Percentiles rank a stretch among this genome's conserved stretches.
Conservation (phyloP, 257 asterid genomes). For the Plantago major region DNA sequence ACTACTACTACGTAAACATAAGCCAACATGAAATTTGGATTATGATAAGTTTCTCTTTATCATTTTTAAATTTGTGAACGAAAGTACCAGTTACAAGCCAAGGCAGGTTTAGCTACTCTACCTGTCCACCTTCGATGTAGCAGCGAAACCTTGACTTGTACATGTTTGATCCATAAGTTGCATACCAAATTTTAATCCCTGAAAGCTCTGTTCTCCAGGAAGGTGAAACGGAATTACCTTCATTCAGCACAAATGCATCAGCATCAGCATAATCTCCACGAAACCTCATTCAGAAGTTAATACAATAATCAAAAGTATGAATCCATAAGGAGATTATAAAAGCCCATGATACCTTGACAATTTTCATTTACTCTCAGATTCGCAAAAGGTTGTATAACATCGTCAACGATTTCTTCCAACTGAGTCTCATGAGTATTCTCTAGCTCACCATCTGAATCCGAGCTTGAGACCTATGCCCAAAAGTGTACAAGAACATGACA, state of each 20-base stretch:
- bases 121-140: slow-evolving; percentile 95
- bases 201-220: slow-evolving; percentile 75
- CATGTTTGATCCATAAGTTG: slow-evolving; percentile 87
- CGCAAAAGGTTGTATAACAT: slow-evolving; percentile 48
- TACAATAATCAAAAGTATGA: slow-evolving; percentile 15
- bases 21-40: slow-evolving; percentile 6
- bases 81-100: slow-evolving; percentile 6
- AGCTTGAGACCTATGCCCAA: slow-evolving; percentile 44
- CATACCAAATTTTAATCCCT: slow-evolving; percentile 71
- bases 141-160: slow-evolving; percentile 57
- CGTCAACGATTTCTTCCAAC: slow-evolving; percentile 40
- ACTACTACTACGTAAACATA: not conserved
- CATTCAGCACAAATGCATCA: slow-evolving; percentile 5
- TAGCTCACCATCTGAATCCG: slow-evolving; percentile 63
- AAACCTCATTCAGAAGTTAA: slow-evolving; percentile 24
- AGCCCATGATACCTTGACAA: slow-evolving; percentile 30
- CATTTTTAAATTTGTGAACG: not conserved
- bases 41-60: too few relatives aligned
- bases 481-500: slow-evolving; percentile 2
- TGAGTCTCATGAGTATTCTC: slow-evolving; percentile 22
- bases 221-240: slow-evolving; percentile 22
- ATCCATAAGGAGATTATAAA: not conserved
- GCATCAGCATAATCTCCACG: slow-evolving; percentile 27
- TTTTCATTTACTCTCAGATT: slow-evolving; percentile 52
- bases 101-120: slow-evolving; percentile 22